phyloP scores from a whole-genome alignment of 495 filamentous ascomycete species.

The Aspergillus bridgeri region DNA sequence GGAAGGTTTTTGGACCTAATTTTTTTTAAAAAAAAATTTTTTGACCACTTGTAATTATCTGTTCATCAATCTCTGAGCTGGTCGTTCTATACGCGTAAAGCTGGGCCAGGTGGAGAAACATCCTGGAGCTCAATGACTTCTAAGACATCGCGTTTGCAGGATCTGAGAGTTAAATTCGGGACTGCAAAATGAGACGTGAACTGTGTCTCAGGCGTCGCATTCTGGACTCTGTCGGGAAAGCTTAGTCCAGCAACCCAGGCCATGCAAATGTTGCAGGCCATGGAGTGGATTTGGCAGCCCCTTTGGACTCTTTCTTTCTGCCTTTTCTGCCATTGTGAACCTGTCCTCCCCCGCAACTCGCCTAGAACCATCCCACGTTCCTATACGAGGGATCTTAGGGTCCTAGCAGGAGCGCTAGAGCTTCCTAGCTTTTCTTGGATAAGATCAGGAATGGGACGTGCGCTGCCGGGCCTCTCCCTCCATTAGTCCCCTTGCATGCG shows the following conservation, averaged over 20 bases:
- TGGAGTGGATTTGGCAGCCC: neutral
- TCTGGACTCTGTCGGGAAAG: neutral
- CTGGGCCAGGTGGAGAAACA: neutral
- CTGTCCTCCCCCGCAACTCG: neutral
- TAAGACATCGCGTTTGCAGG: constrained; percentile 1
- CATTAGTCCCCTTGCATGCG: neutral
- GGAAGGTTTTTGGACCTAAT: neutral
- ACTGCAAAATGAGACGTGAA: constrained; percentile 8
- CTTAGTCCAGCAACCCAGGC: neutral
- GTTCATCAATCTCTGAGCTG: constrained; percentile 1
- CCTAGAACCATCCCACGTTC: neutral
- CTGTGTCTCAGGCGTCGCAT: neutral
- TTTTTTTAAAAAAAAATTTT: too few relatives aligned
- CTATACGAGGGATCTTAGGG: neutral
- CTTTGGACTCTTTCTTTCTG: neutral
- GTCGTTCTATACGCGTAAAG: constrained; percentile 1
- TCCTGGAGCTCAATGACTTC: neutral
- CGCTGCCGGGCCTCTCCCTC: neutral
- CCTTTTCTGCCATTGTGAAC: neutral
- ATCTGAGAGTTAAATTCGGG: neutral
- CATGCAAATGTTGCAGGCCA: neutral
- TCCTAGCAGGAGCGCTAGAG: neutral
- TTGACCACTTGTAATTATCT: too few relatives aligned
- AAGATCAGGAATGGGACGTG: neutral
- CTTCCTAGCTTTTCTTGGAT: neutral